Evolutionary conservation across 768 basidiomycete genomes (phyloP).

Genomic region (Cubamyces lactineus): DNA sequence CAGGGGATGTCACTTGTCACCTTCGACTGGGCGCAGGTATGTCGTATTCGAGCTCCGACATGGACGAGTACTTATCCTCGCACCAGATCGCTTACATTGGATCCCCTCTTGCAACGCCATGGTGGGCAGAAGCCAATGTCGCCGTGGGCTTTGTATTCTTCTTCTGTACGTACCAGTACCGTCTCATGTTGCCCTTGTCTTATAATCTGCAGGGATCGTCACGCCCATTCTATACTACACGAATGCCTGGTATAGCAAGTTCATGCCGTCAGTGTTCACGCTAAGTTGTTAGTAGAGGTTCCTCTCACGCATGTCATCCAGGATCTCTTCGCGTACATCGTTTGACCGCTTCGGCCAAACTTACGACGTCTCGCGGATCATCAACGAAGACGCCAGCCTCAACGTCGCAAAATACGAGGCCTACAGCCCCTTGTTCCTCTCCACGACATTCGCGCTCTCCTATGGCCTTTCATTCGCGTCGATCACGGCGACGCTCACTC

Average conservation of each 20-base stretch:
- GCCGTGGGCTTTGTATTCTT: constrained; percentile 49
- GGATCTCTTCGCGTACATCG: constrained; percentile 40
- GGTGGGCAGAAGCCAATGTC: constrained; percentile 80
- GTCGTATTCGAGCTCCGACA: background rate
- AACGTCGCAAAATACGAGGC: constrained; percentile 42
- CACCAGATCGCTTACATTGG: constrained; percentile 64
- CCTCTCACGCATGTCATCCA: background rate
- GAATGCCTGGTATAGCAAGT: constrained; percentile 41
- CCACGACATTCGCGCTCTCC: constrained; percentile 56
- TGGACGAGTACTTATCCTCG: background rate
- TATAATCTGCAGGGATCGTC: constrained; percentile 38
- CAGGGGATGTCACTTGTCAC: constrained; percentile 65
- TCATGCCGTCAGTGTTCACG: constrained; percentile 38
- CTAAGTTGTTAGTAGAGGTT: background rate
- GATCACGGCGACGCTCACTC: constrained; percentile 49
- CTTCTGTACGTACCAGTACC: constrained; percentile 38
- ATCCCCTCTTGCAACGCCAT: constrained; percentile 68
- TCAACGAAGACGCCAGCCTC: constrained; percentile 40
- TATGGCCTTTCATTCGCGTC: constrained; percentile 49
- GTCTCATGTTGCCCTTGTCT: background rate
- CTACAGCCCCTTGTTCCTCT: constrained; percentile 50
- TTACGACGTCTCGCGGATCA: constrained; percentile 47
- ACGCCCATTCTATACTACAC: constrained; percentile 44
- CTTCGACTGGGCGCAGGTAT: constrained; percentile 66
- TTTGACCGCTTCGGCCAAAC: constrained; percentile 46